Evolutionary conservation across 768 basidiomycete genomes (phyloP).

Genomic region (Boletus rufocinnamomeus): DNA sequence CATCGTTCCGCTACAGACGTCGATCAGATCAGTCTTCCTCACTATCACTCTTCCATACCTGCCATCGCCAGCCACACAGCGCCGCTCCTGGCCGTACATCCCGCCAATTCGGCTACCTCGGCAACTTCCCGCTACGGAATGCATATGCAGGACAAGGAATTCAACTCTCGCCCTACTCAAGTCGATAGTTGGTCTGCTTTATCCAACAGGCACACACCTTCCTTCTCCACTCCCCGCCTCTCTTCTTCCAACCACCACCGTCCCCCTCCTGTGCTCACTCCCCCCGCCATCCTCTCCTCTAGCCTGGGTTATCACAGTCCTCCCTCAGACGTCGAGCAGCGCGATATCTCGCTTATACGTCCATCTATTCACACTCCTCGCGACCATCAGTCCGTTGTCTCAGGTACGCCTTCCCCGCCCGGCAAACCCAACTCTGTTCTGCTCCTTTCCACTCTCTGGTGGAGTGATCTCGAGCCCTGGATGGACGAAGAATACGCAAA

Average conservation of each 20-base stretch:
- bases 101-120: constrained; percentile 27
- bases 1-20: constrained; percentile 34
- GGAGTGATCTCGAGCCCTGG: constrained; percentile 91
- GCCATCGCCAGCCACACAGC: constrained; percentile 7
- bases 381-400: constrained; percentile 16
- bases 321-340: constrained; percentile 28
- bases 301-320: constrained; percentile 19
- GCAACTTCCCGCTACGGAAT: constrained; percentile 40
- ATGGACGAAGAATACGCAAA: constrained; percentile 96
- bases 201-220: constrained; percentile 38
- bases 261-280: constrained; percentile 36
- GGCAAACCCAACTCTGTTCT: constrained; percentile 32
- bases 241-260: constrained; percentile 51
- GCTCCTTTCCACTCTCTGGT: constrained; percentile 70
- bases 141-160: constrained; percentile 40
- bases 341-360: constrained; percentile 15
- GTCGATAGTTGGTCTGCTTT: constrained; percentile 35
- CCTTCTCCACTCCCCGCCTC: constrained; percentile 25
- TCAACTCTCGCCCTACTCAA: constrained; percentile 24
- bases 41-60: constrained; percentile 17
- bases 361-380: constrained; percentile 20
- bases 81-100: constrained; percentile 14
- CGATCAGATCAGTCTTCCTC: constrained; percentile 27
- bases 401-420: constrained; percentile 26
- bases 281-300: constrained; percentile 26